Percentiles rank a stretch among this genome's conserved stretches.
Conservation (phyloP, 768 basidiomycete genomes). For the Calocybe cyanea region DNA sequence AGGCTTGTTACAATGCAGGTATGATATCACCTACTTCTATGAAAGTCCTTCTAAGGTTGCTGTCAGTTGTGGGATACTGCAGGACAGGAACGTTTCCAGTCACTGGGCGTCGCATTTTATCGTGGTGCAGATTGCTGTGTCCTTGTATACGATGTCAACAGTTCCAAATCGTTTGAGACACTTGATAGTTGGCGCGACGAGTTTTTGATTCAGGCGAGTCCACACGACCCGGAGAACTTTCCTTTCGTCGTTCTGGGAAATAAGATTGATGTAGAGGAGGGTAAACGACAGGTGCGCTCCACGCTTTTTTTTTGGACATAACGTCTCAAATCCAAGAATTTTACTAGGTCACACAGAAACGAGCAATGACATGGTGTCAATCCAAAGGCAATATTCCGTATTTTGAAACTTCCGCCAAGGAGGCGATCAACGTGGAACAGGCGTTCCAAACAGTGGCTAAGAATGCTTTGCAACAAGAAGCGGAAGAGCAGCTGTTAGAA, state of each 20-base stretch:
- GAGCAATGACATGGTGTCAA: conserved; percentile 99
- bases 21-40: conserved; percentile 1
- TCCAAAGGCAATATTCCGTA: conserved; percentile 99
- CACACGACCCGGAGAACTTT: conserved; percentile 99
- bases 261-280: conserved; percentile 99
- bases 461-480: conserved; percentile 97
- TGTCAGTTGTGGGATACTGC: conserved; percentile 96
- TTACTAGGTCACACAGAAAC: conserved; percentile 91
- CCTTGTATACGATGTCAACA: conserved; percentile 98
- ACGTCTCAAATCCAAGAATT: conserved; percentile 7
- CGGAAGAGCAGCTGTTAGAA: conserved; percentile 88
- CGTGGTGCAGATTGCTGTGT: conserved; percentile 99
- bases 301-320: not conserved
- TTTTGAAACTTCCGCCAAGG: conserved; percentile 99
- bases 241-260: conserved; percentile 99
- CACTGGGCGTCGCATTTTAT: conserved; percentile 98
- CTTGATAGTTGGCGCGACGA: conserved; percentile 99
- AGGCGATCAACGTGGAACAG: conserved; percentile 99
- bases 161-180: conserved; percentile 96
- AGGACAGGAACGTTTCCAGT: conserved; percentile 99
- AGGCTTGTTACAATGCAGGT: conserved; percentile 99
- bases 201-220: conserved; percentile 97
- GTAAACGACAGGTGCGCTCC: conserved; percentile 82
- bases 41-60: conserved; percentile 4
- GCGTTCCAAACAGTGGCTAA: conserved; percentile 99